A percentile compares a stretch with the other conserved stretches of the same genome.
Evolutionary conservation across 176 grass and related monocot genomes (phyloP).

Genomic region (Urochloa ruziziensis): DNA sequence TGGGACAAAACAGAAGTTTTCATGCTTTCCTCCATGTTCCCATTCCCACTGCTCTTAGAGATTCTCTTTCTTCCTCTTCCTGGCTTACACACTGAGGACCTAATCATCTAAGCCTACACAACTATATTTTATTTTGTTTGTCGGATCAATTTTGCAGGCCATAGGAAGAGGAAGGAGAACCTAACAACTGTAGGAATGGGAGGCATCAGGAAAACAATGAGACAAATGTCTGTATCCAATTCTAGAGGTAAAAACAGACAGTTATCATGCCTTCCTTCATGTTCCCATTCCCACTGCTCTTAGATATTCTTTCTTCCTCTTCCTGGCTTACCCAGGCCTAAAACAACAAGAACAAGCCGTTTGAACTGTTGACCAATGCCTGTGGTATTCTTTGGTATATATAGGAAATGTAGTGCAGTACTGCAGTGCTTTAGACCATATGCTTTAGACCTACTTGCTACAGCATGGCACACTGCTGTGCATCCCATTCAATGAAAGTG

Average conservation of each 20-base stretch:
- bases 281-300: conserved; percentile 20
- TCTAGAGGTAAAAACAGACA: not conserved
- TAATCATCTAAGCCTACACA: not conserved
- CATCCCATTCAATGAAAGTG: not conserved
- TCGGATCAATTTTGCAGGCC: not conserved
- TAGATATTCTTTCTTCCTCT: conserved; percentile 24
- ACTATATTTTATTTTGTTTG: not conserved
- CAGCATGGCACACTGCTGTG: not conserved
- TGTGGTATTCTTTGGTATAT: not conserved
- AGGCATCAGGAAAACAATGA: conserved; percentile 25
- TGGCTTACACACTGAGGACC: not conserved
- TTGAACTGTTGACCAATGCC: not conserved
- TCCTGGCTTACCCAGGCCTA: not conserved
- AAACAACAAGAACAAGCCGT: not conserved
- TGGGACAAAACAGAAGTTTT: not conserved
- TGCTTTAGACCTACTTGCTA: too few relatives aligned
- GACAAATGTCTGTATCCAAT: not conserved
- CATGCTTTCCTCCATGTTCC: conserved; percentile 33
- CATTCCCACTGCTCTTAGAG: conserved; percentile 7
- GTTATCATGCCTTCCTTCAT: conserved; percentile 27
- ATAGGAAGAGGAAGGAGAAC: conserved; percentile 32
- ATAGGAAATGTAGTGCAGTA: not conserved
- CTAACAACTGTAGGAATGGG: conserved; percentile 22
- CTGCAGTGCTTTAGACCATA: not conserved
- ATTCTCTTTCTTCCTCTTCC: conserved; percentile 22